phyloP scores from a whole-genome alignment of 208 protist genomes.

The Crithidia bombi region DNA sequence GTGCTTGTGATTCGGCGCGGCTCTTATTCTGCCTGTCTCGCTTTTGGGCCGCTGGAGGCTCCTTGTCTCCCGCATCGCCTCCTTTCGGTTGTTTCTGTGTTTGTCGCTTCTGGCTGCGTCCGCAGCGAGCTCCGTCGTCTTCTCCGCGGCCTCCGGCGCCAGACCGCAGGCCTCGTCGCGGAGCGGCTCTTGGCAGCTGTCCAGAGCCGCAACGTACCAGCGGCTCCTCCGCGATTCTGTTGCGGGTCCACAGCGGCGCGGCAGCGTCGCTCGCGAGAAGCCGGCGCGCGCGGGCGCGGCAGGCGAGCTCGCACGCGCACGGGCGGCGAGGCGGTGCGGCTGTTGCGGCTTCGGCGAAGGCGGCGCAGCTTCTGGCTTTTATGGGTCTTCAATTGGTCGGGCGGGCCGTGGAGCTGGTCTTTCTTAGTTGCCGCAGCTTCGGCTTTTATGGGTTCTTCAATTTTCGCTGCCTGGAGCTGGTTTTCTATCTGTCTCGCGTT shows the following conservation, averaged over 20 bases:
- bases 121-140: constrained; percentile 29
- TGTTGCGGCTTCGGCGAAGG: no score
- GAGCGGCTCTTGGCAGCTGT: constrained; percentile 1
- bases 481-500: not conserved
- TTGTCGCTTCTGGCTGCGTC: constrained; percentile 42
- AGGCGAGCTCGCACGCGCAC: no score
- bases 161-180: constrained; percentile 3
- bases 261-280: no score
- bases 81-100: constrained; percentile 24
- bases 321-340: no score
- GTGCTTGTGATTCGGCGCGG: no score
- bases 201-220: constrained; percentile 31
- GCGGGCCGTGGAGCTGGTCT: no score
- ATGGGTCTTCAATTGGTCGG: no score
- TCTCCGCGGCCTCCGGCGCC: constrained; percentile 1
- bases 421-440: constrained; percentile 3
- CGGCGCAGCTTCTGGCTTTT: no score
- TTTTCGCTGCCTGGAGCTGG: not conserved
- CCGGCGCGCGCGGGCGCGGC: no score
- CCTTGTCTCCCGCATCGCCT: constrained; percentile 17
- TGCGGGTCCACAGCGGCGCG: constrained; percentile 7
- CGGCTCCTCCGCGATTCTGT: constrained; percentile 20
- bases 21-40: no score
- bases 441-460: not conserved
- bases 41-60: constrained; percentile 12